Percentiles rank a stretch among this genome's conserved stretches.
These are phyloP conservation scores for Tylopilus plumbeoviolaceoides DNA, from an alignment of 768 basidiomycete species.

Conservation along the genomic window DNA sequence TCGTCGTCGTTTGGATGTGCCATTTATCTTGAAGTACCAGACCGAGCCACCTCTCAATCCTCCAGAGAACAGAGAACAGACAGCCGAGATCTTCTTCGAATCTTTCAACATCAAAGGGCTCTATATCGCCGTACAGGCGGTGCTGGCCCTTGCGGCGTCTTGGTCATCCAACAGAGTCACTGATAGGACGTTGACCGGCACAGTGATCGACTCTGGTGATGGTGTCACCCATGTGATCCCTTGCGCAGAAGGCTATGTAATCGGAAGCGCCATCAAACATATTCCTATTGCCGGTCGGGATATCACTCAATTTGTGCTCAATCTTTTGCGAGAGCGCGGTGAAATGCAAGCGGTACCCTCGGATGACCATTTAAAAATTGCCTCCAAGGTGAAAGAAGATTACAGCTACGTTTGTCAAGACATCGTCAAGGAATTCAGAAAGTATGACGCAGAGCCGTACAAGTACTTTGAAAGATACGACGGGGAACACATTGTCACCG, in stretches of 20 bases:
- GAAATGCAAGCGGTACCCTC: conserved; percentile 89
- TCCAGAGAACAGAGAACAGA: conserved; percentile 98
- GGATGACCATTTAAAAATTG: conserved; percentile 90
- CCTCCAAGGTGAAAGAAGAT: conserved; percentile 94
- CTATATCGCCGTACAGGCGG: conserved; percentile 98
- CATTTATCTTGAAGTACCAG: conserved; percentile 37
- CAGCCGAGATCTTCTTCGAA: conserved; percentile 99
- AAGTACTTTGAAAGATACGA: conserved; percentile 94
- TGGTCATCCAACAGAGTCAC: conserved; percentile 90
- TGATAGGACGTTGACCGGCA: conserved; percentile 91
- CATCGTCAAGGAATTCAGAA: conserved; percentile 97
- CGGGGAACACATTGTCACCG: conserved; percentile 90
- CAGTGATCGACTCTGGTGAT: conserved; percentile 98
- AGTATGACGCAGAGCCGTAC: conserved; percentile 94
- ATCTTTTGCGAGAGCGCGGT: conserved; percentile 91
- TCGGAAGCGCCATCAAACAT: conserved; percentile 97
- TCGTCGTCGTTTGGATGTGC: background rate
- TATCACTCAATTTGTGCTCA: conserved; percentile 94
- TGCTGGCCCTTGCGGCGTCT: conserved; percentile 94
- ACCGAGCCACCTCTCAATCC: conserved; percentile 99
- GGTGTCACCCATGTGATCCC: conserved; percentile 99
- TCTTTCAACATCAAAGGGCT: conserved; percentile 99
- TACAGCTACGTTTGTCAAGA: conserved; percentile 99
- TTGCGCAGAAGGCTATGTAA: conserved; percentile 96
- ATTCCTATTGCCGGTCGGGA: conserved; percentile 98